These are phyloP conservation scores for Ocimum tenuiflorum DNA, from an alignment of 257 asterid species.

Conservation along the genomic window DNA sequence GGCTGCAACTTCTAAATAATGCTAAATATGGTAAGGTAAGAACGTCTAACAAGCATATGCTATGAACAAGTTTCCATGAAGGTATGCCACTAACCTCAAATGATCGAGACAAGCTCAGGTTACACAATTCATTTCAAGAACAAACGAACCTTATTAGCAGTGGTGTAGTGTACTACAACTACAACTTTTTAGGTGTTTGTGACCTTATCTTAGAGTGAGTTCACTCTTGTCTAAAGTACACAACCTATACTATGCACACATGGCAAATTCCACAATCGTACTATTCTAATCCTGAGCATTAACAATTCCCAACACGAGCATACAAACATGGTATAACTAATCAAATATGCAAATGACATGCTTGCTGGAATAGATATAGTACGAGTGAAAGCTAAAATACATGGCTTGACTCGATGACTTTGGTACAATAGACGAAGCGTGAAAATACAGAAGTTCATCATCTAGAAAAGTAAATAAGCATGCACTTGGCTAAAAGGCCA, in stretches of 20 bases:
- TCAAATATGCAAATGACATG: background rate
- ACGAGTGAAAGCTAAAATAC: background rate
- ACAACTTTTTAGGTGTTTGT: background rate
- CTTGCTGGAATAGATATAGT: background rate
- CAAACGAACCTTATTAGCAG: background rate
- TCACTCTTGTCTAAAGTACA: background rate
- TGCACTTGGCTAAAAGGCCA: slow-evolving; percentile 18
- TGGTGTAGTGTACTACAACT: background rate
- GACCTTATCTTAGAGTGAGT: background rate
- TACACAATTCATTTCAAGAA: slow-evolving; percentile 5
- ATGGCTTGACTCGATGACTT: background rate
- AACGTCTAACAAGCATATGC: background rate
- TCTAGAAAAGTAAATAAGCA: slow-evolving; percentile 14
- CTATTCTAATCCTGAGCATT: background rate
- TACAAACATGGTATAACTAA: background rate
- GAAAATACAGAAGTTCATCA: slow-evolving; percentile 2
- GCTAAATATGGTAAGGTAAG: background rate
- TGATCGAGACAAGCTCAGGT: background rate
- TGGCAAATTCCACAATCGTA: background rate
- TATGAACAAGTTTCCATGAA: background rate
- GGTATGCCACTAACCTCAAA: background rate
- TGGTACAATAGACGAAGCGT: background rate
- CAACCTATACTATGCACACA: background rate
- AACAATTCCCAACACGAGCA: slow-evolving; percentile 4
- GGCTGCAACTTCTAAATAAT: background rate